These are phyloP conservation scores for Barnettozyma vustinii DNA, from an alignment of 805 yeast species.

Conservation along the genomic window DNA sequence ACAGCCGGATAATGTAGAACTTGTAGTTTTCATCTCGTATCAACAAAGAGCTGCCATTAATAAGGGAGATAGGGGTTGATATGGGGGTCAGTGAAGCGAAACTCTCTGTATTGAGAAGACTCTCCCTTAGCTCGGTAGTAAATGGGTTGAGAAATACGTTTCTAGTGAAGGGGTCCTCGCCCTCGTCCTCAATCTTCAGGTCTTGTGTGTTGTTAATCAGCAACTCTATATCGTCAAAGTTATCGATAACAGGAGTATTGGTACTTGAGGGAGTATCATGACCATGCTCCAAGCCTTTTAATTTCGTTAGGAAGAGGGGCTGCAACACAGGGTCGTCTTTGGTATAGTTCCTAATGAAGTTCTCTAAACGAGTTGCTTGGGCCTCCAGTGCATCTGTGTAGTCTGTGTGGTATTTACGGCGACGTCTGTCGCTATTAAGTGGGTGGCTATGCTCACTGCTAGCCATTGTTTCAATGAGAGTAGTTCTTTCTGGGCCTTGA, in stretches of 20 bases:
- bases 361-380: slow-evolving; percentile 17
- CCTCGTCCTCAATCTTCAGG: not conserved
- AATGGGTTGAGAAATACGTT: slow-evolving; percentile 2
- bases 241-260: not conserved
- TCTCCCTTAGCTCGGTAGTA: slow-evolving; percentile 4
- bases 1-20: slow-evolving; percentile 3
- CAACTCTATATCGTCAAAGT: not conserved
- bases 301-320: slow-evolving; percentile 2
- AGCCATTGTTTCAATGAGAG: not conserved
- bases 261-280: not conserved
- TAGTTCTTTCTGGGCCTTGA: not conserved
- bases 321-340: slow-evolving; percentile 20
- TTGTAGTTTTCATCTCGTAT: slow-evolving; percentile 11
- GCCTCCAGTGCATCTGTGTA: slow-evolving; percentile 27
- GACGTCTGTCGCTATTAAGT: slow-evolving; percentile 23
- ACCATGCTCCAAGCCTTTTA: slow-evolving; percentile 5
- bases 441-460: not conserved
- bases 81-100: not conserved
- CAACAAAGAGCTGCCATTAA: not conserved
- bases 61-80: slow-evolving; percentile 5
- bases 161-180: not conserved
- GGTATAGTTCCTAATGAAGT: slow-evolving; percentile 20
- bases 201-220: slow-evolving; percentile 1
- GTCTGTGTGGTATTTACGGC: slow-evolving; percentile 31
- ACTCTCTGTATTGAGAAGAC: not conserved